A percentile compares a stretch with the other conserved stretches of the same genome.
phyloP scores from a whole-genome alignment of 148 eudicot species.

The Chenopodium quinoa region DNA sequence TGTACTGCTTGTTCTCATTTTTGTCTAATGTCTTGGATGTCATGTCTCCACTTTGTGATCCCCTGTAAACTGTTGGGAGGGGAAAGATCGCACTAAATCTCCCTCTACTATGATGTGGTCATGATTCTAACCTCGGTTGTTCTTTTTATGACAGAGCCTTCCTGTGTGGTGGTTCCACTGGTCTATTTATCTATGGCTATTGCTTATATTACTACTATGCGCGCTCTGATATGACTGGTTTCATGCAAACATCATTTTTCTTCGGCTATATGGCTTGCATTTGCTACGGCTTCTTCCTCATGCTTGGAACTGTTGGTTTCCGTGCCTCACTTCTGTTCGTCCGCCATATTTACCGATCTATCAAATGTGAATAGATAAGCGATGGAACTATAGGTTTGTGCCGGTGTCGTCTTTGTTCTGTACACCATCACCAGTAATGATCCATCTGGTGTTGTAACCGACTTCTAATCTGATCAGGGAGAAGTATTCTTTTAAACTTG shows the following conservation, averaged over 20 bases:
- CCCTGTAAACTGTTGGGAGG: background rate
- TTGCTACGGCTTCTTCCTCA: constrained; percentile 42
- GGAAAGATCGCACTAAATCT: background rate
- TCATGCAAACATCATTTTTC: constrained; percentile 43
- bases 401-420: constrained; percentile 15
- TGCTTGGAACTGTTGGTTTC: constrained; percentile 40
- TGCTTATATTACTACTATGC: constrained; percentile 40
- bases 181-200: constrained; percentile 38
- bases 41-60: background rate
- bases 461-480: constrained; percentile 1
- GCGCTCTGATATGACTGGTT: constrained; percentile 40
- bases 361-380: constrained; percentile 33
- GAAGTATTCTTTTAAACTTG: constrained; percentile 17
- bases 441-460: constrained; percentile 9
- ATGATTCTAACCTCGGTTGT: constrained; percentile 3
- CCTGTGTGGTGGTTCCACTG: constrained; percentile 38
- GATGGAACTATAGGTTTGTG: constrained; percentile 14
- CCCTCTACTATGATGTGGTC: background rate
- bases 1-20: background rate
- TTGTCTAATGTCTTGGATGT: background rate
- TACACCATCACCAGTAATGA: constrained; percentile 3
- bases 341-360: constrained; percentile 37
- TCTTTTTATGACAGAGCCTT: constrained; percentile 28
- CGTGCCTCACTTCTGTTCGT: constrained; percentile 34
- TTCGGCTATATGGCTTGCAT: constrained; percentile 44